These are phyloP conservation scores for Trichoderma koningii DNA, from an alignment of 2,329 filamentous ascomycete genomes.

Conservation along the genomic window DNA sequence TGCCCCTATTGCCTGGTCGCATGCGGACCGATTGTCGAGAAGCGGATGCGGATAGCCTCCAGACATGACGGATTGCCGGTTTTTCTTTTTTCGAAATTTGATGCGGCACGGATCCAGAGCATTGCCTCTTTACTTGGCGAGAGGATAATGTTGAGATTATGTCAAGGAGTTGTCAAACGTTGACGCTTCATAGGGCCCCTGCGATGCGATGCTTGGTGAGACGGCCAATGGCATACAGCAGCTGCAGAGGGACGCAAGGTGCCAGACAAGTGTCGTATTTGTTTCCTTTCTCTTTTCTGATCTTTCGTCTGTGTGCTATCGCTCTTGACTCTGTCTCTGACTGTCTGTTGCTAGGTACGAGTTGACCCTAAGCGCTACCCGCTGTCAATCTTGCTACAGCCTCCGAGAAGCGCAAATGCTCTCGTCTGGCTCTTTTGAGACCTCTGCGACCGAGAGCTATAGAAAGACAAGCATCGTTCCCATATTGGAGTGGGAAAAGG, in stretches of 20 bases:
- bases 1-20: conserved; percentile 6
- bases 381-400: conserved; percentile 59
- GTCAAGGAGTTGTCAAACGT: conserved; percentile 18
- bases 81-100: not conserved
- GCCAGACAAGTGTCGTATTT: conserved; percentile 42
- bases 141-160: conserved; percentile 16
- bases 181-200: conserved; percentile 17
- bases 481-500: conserved; percentile 37
- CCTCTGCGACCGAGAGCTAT: conserved; percentile 52
- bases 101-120: conserved; percentile 11
- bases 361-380: conserved; percentile 63
- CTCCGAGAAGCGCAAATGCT: conserved; percentile 44
- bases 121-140: conserved; percentile 23
- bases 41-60: conserved; percentile 8
- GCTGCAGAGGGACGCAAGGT: conserved; percentile 27
- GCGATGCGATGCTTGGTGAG: conserved; percentile 19
- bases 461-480: conserved; percentile 40
- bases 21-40: not conserved
- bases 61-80: not conserved
- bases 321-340: conserved; percentile 54
- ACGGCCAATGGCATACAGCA: conserved; percentile 39
- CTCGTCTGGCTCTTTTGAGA: conserved; percentile 47
- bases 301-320: conserved; percentile 65
- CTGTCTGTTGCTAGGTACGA: conserved; percentile 64
- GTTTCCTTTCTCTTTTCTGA: conserved; percentile 38